Percentiles rank a stretch among this genome's conserved stretches.
phyloP scores from a whole-genome alignment of 257 asterid species.

The Nemophila menziesii region DNA sequence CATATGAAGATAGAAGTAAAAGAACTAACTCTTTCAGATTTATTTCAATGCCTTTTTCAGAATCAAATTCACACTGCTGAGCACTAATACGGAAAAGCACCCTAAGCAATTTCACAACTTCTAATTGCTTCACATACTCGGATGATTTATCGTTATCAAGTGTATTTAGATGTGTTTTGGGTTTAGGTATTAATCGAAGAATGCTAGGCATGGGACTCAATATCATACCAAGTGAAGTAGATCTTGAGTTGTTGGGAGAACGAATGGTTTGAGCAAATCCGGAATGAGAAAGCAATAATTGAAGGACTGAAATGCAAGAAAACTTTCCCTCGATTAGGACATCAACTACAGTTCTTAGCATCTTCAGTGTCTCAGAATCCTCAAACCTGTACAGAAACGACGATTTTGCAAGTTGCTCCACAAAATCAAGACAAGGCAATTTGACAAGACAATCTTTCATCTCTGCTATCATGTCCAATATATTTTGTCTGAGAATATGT shows the following conservation, averaged over 20 bases:
- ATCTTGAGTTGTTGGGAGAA: constrained; percentile 29
- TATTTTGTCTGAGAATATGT: constrained; percentile 37
- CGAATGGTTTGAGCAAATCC: constrained; percentile 40
- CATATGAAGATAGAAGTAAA: constrained; percentile 59
- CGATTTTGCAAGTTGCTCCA: constrained; percentile 48
- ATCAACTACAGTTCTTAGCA: constrained; percentile 45
- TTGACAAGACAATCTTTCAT: constrained; percentile 41
- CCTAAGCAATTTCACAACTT: constrained; percentile 71
- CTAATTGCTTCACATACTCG: constrained; percentile 34
- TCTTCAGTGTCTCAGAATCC: constrained; percentile 54
- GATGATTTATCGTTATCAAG: constrained; percentile 15
- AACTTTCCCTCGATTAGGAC: constrained; percentile 49
- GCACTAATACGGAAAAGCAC: constrained; percentile 40
- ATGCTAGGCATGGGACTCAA: constrained; percentile 65
- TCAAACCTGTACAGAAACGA: constrained; percentile 72
- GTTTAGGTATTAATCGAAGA: constrained; percentile 28
- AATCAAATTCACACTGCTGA: constrained; percentile 27
- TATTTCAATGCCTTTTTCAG: constrained; percentile 41
- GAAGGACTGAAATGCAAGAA: constrained; percentile 46
- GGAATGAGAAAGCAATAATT: constrained; percentile 70
- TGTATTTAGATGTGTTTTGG: constrained; percentile 18
- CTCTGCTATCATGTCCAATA: constrained; percentile 36
- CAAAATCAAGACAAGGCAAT: constrained; percentile 51
- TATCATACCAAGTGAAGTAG: constrained; percentile 46
- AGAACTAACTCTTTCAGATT: constrained; percentile 48